Percentiles rank a stretch among this genome's conserved stretches.
These are phyloP conservation scores for Alternaria metachromatica DNA, from an alignment of 2,329 filamentous ascomycete genomes.

Conservation along the genomic window DNA sequence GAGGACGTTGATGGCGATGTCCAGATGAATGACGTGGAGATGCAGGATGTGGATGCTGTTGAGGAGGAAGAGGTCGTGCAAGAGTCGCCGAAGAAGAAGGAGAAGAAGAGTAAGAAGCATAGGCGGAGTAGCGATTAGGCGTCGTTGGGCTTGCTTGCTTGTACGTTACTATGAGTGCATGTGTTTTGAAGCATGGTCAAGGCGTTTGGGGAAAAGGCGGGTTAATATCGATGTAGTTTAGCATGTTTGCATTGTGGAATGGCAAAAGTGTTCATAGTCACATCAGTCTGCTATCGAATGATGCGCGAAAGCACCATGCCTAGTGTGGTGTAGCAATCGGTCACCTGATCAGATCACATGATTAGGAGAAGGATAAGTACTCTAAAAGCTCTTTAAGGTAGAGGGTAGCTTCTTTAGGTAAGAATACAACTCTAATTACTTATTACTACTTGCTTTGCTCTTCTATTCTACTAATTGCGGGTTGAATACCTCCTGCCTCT, in stretches of 20 bases:
- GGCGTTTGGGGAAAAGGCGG: constrained; percentile 9
- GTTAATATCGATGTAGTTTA: constrained; percentile 4
- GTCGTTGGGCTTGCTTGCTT: neutral
- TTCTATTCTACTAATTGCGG: too few species aligned
- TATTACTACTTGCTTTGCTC: too few species aligned
- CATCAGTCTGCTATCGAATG: too few species aligned
- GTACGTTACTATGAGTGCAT: constrained; percentile 2
- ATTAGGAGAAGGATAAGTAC: too few species aligned
- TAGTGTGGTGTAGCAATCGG: too few species aligned
- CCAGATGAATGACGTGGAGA: constrained; percentile 20
- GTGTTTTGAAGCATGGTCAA: constrained; percentile 3
- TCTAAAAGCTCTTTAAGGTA: too few species aligned
- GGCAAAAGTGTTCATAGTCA: neutral
- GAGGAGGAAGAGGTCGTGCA: constrained; percentile 2
- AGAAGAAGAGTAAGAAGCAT: constrained; percentile 17
- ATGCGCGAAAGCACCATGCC: too few species aligned
- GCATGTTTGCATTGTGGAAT: neutral
- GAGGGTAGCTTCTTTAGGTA: too few species aligned
- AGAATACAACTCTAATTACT: too few species aligned
- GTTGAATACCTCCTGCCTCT: too few species aligned
- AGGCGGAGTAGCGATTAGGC: constrained; percentile 1
- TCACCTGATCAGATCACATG: too few species aligned
- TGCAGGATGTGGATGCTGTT: constrained; percentile 8
- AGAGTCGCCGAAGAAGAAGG: constrained; percentile 9
- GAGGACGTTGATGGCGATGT: constrained; percentile 14